Evolutionary conservation across 257 asterid genomes (phyloP).

Genomic region (Buddleja alternifolia): DNA sequence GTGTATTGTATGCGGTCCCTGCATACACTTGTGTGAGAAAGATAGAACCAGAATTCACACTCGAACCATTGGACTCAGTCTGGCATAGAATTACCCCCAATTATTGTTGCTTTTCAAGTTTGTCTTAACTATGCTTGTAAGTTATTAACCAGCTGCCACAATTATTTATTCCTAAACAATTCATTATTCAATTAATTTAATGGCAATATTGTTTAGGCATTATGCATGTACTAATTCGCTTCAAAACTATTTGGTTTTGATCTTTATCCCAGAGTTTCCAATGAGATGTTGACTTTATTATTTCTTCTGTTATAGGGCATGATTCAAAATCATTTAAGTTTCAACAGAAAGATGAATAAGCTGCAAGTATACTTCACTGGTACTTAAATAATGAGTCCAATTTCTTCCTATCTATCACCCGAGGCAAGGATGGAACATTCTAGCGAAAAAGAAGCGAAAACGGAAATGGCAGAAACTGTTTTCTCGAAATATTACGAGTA

Average conservation of each 20-base stretch:
- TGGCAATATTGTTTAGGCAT: neutral
- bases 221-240: too few relatives aligned
- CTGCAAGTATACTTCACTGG: constrained; percentile 41
- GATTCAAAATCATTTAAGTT: constrained; percentile 30
- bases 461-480: constrained; percentile 42
- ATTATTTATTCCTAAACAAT: neutral
- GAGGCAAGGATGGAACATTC: constrained; percentile 34
- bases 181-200: neutral
- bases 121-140: neutral
- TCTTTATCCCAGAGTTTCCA: neutral
- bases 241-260: too few relatives aligned
- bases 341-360: constrained; percentile 41
- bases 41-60: too few relatives aligned
- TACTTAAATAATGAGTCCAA: constrained; percentile 29
- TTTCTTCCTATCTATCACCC: constrained; percentile 35
- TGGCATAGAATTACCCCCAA: too few relatives aligned
- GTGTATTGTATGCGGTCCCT: too few relatives aligned
- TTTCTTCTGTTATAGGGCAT: constrained; percentile 24
- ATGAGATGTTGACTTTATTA: neutral
- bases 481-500: constrained; percentile 68
- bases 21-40: too few relatives aligned
- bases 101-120: constrained; percentile 35
- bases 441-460: constrained; percentile 31
- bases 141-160: neutral
- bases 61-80: too few relatives aligned